These are phyloP conservation scores for Huntiella abstrusa DNA, from an alignment of 2,329 filamentous ascomycete species.

Conservation along the genomic window DNA sequence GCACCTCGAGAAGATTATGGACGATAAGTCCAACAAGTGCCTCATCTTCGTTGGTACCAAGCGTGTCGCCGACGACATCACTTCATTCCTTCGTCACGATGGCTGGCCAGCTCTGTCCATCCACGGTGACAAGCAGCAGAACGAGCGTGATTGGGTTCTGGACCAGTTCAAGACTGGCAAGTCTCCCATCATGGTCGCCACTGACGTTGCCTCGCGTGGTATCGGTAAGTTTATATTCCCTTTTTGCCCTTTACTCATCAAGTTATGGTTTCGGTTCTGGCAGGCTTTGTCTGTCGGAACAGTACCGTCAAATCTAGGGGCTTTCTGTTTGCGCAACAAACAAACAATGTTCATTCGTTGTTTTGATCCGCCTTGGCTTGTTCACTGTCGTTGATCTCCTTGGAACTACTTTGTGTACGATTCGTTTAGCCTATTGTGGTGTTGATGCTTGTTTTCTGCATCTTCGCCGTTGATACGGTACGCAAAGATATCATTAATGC, in stretches of 20 bases:
- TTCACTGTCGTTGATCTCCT: conserved; percentile 27
- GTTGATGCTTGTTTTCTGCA: no score
- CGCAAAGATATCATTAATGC: conserved; percentile 8
- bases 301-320: conserved; percentile 86
- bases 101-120: conserved; percentile 97
- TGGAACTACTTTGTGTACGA: conserved; percentile 7
- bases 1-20: conserved; percentile 95
- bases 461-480: no score
- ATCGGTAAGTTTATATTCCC: conserved; percentile 78
- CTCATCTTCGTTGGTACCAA: conserved; percentile 89
- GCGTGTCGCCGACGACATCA: conserved; percentile 94
- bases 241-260: conserved; percentile 17
- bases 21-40: conserved; percentile 85
- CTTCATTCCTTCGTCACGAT: conserved; percentile 88
- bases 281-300: conserved; percentile 44
- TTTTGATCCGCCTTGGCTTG: conserved; percentile 22
- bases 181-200: conserved; percentile 99
- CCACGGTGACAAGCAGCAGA: conserved; percentile 98
- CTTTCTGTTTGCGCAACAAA: conserved; percentile 72
- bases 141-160: conserved; percentile 97
- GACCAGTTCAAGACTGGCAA: conserved; percentile 99
- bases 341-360: conserved; percentile 21
- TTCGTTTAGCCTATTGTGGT: no score
- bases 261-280: conserved; percentile 27
- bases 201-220: conserved; percentile 98